Evolutionary conservation across 768 basidiomycete genomes (phyloP).

Genomic region (Psilocybe subaeruginosa): DNA sequence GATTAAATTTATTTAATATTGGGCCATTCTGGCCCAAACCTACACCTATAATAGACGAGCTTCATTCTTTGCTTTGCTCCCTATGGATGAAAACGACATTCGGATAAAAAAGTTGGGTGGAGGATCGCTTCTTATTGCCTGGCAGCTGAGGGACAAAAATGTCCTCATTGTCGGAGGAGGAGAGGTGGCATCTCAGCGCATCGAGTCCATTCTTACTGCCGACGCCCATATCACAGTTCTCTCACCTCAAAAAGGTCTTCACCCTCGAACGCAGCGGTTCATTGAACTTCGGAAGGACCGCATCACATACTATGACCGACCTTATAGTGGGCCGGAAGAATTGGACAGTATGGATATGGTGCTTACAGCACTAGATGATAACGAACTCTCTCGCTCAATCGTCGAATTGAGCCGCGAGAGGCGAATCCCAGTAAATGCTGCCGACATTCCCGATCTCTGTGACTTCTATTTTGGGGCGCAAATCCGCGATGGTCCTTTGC

Average conservation of each 20-base stretch:
- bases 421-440: conserved; percentile 90
- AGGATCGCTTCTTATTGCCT: conserved; percentile 87
- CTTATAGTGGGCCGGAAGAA: conserved; percentile 67
- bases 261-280: conserved; percentile 56
- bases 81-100: conserved; percentile 18
- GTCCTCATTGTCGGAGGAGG: conserved; percentile 96
- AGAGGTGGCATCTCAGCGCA: conserved; percentile 85
- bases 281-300: conserved; percentile 50
- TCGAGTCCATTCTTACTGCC: conserved; percentile 82
- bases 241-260: conserved; percentile 68
- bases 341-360: conserved; percentile 81
- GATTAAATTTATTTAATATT: too few relatives aligned
- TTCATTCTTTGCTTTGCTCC: not conserved
- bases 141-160: conserved; percentile 83
- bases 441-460: conserved; percentile 93
- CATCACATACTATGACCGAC: conserved; percentile 73
- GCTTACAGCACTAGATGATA: conserved; percentile 91
- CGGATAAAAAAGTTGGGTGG: conserved; percentile 41
- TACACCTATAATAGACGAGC: not conserved
- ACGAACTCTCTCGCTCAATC: conserved; percentile 71
- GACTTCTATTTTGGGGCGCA: conserved; percentile 99
- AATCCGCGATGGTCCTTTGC: conserved; percentile 86
- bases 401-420: conserved; percentile 65
- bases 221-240: conserved; percentile 82
- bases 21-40: not conserved